Evolutionary conservation across 352 stramenopile genomes (phyloP), one percentile per base, ranked within the genome.

Genomic region (Pythium phragmitis): DNA sequence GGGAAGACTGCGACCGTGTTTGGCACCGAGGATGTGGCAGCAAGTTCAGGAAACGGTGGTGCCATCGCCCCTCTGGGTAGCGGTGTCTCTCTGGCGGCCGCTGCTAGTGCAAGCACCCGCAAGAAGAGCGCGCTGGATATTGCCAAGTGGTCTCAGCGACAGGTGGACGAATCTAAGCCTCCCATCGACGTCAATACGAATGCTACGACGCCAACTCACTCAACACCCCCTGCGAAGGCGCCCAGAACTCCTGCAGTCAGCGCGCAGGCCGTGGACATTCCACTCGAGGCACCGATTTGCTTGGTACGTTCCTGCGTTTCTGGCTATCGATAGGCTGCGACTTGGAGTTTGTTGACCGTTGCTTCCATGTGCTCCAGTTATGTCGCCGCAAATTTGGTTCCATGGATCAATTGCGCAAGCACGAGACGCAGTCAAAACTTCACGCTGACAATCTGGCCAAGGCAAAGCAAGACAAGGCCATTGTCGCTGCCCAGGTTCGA

Each of bases 301-400:
- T 54, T 95, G 79, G 86, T 94, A 77, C 52, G 80, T 68, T 34
- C 16, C 16, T 45, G 39, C 5, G 39, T 17, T 34, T 6, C 16
- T 45, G 39, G 11, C 4, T 17, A 21, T 21, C 39, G 1, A 46
- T 17, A 14, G 7, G 39, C 13, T 46, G 39, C 39, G 39, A 46
- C 16, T 17, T 46, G 9, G 13, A 3, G 8, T 7, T 30, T 45
- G 11, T 52, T 16, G 21, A 13, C 11, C 1, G 5, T 23, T 53
- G 26, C 30, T 45, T 48, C 51, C 16, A 52, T 11, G 12, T 34
- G 52, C 34, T 30, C 1, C 39, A 95, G 87, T 70, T 95, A 13
- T 95, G 87, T 63, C 79, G 85, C 7, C 77, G 87, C 8, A 94
- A 95, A 58, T 93, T 94, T 51, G 75, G 67, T 9, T 93, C 85